Percentiles rank a stretch among this genome's conserved stretches.
phyloP scores from a whole-genome alignment of 202 grass and related monocot genomes.

The Digitaria exilis region DNA sequence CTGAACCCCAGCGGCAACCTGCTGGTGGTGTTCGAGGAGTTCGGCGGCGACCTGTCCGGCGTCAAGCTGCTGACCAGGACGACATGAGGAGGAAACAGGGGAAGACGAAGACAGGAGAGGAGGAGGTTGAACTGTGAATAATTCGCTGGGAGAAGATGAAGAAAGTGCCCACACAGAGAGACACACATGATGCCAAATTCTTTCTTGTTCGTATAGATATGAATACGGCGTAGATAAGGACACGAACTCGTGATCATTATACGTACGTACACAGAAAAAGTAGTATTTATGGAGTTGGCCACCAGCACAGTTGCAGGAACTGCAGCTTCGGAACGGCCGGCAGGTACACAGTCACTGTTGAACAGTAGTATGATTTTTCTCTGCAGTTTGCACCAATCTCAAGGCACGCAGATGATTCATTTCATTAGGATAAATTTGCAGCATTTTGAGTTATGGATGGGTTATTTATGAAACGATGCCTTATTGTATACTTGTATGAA shows the following conservation, averaged over 20 bases:
- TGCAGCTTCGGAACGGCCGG: conserved; percentile 32
- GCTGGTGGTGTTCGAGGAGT: conserved; percentile 83
- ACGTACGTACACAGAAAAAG: background rate
- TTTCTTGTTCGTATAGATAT: conserved; percentile 29
- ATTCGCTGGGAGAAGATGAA: conserved; percentile 17
- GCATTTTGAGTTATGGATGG: background rate
- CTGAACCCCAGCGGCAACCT: conserved; percentile 78
- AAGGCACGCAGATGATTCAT: background rate
- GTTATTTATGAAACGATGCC: background rate
- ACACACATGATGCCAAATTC: background rate
- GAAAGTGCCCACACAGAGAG: background rate
- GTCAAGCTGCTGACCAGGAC: conserved; percentile 68
- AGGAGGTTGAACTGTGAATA: conserved; percentile 45
- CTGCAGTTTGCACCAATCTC: background rate
- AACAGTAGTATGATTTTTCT: conserved; percentile 31
- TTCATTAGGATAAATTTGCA: background rate
- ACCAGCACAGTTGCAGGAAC: conserved; percentile 58
- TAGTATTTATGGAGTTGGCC: conserved; percentile 34
- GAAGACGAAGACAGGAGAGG: background rate
- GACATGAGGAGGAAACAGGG: conserved; percentile 46
- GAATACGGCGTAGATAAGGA: conserved; percentile 40
- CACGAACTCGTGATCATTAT: background rate
- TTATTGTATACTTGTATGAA: conserved; percentile 11
- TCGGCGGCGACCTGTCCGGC: conserved; percentile 74
- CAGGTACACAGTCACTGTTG: background rate